Base-by-base conservation (phyloP, 306 rosid genomes). In the Medicago truncatula region DNA sequence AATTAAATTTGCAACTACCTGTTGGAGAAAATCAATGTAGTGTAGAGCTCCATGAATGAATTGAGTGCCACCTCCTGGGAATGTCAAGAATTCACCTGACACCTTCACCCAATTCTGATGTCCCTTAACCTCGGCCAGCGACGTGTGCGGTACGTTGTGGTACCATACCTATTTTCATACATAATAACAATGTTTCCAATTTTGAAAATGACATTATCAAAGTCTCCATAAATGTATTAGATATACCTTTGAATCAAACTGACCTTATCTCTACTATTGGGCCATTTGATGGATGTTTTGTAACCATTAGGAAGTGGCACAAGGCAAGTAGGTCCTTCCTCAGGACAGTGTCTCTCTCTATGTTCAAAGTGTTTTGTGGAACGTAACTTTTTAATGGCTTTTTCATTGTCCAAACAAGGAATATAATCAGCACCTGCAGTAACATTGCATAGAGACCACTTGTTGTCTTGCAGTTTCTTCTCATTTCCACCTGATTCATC, bases 21-120 rank as follows among this genome's bases (percentile, higher is more conserved):
- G 68, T 86, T 92, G 89, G 58, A 90, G 53, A 82, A 88, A 92
- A 79, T 92, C 97, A 52, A 92, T 95, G 87, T 95, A 95, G 73
- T 88, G 93, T 23, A 92, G 88, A 67, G 98, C 97, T 61, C 98
- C 98, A 63, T 90, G 92, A 58, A 92, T 87, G 85, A 95, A 95
- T 57, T 95, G 98, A 16, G 98, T 90, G 70, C 97, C 98, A 54
- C 98, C 98, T 20, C 98, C 98, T 0, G 98, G 98, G 77, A 95
- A 95, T 10, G 96, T 90, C 83, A 90, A 83, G 84, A 87, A 90
- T 71, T 95, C 98, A 17, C 98, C 97, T 0, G 89, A 79, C 67
- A 90, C 73, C 89, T 95, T 95, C 58, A 95, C 96, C 98, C 98
- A 92, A 47, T 92, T 95, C 66, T 95, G 96, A 82, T 94, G 97